A percentile compares a stretch with the other conserved stretches of the same genome.
These are phyloP conservation scores for Boletus sensibilis DNA, from an alignment of 768 basidiomycete genomes.

Conservation along the genomic window DNA sequence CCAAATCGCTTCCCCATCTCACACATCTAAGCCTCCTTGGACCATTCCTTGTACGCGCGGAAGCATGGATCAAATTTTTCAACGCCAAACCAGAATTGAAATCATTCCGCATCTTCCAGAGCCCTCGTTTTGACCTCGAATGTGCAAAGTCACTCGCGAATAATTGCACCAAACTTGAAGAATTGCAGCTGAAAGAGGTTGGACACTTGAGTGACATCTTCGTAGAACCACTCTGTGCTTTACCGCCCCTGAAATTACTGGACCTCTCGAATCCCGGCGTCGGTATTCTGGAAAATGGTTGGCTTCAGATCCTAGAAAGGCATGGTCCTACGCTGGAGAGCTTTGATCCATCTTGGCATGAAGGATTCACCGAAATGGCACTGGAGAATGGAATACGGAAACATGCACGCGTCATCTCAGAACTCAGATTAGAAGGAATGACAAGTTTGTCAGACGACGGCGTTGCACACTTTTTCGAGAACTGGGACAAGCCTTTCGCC, in stretches of 20 bases:
- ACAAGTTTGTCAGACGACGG: conserved; percentile 68
- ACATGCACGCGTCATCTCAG: conserved; percentile 45
- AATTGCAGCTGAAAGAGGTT: conserved; percentile 77
- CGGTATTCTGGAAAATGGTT: conserved; percentile 53
- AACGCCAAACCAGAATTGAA: conserved; percentile 58
- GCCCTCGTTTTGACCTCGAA: conserved; percentile 77
- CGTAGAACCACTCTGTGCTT: conserved; percentile 45
- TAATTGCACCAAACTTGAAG: conserved; percentile 51
- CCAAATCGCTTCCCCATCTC: conserved; percentile 61
- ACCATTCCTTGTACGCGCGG: conserved; percentile 77
- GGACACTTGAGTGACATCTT: conserved; percentile 69
- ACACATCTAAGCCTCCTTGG: conserved; percentile 77
- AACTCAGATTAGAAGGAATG: conserved; percentile 55
- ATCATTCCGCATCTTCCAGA: conserved; percentile 79
- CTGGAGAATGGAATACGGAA: conserved; percentile 59
- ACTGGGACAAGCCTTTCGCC: conserved; percentile 40
- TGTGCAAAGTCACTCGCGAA: conserved; percentile 60
- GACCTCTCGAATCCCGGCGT: conserved; percentile 67
- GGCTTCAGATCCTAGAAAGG: conserved; percentile 52
- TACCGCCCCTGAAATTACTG: conserved; percentile 48
- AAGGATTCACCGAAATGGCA: conserved; percentile 56
- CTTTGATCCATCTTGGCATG: conserved; percentile 74
- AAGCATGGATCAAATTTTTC: conserved; percentile 78
- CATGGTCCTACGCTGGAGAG: conserved; percentile 56
- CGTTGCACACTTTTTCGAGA: conserved; percentile 64